Base-by-base conservation (phyloP, 257 asterid species). In the Scutellaria minor region DNA sequence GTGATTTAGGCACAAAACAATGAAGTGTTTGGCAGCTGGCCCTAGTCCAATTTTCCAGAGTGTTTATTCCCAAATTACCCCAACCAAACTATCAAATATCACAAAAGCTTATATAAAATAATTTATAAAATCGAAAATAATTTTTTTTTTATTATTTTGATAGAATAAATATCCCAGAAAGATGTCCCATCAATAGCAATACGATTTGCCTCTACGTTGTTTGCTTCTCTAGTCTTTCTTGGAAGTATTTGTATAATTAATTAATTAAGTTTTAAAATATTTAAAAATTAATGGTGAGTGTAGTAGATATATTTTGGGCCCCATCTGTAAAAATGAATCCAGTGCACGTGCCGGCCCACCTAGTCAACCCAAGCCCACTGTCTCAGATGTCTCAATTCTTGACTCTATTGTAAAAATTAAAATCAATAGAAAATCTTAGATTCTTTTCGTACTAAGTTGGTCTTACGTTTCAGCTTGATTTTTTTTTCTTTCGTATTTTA, bases 291-390 rank as follows among this genome's bases (percentile, higher is more conserved):
- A 52, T 50, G 37, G 7, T 50, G 24, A 14, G 53, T 39, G 75
- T 7, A 63, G 73, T 41, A 42, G 68, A 52, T 73, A 54, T 58
- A 40, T 14, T 8, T 46, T 68, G 77, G 77, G 64, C 77, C 77
- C 73, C 20, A 4, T 46, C 8, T 41, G 8, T 11, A 68, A 81
- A 77, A 84, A 76, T 79, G 86, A 73, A 35, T 51, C 77, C 84
- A 72, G 74, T 77, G 75, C 80, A 75, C 85, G 85, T 82, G 84
- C 56, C 76, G 88, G 53, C 86, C 86, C 73, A 69, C 78, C 6
- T 47, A 48, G 79, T 77, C 80, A 75, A 75, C 55, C n/a, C 59
- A 53, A 18, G 27, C 51, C 7, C 12, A 42, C 71, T 42, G 15
- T 31, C 37, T 31, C 37, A 31, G 7, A 35, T 76, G 52, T 52